Conservation (phyloP, 129 eudicot species). For the Flaveria trinervia region DNA sequence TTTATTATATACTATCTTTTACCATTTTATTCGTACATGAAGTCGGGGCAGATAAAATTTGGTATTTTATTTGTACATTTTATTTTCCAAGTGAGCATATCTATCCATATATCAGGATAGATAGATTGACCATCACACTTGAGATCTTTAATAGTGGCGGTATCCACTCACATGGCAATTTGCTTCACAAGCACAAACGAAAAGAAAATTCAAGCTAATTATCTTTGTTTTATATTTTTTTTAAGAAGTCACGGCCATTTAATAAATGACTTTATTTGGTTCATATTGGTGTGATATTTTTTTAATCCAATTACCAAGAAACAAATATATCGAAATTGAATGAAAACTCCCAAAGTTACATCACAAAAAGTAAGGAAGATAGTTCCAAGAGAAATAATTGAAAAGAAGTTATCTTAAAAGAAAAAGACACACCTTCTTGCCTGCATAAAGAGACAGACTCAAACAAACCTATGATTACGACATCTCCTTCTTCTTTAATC, state of each 20-base stretch:
- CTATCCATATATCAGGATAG: too few relatives aligned
- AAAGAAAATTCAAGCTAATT: too few relatives aligned
- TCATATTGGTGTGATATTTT: not conserved
- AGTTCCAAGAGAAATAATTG: conserved; percentile 24
- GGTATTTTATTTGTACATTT: too few relatives aligned
- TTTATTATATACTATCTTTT: too few relatives aligned
- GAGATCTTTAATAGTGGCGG: too few relatives aligned
- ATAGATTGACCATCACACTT: too few relatives aligned
- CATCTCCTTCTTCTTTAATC: conserved; percentile 41
- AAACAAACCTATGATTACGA: conserved; percentile 45
- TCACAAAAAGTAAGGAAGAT: not conserved
- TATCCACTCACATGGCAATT: too few relatives aligned
- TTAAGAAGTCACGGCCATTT: not conserved
- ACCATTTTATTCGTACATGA: too few relatives aligned
- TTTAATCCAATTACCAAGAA: not conserved
- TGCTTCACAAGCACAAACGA: too few relatives aligned
- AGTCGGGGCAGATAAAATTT: too few relatives aligned
- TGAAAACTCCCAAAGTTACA: conserved; percentile 13
- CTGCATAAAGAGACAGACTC: conserved; percentile 28
- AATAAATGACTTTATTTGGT: not conserved
- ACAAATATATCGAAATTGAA: not conserved
- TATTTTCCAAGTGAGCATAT: too few relatives aligned
- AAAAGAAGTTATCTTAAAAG: conserved; percentile 19
- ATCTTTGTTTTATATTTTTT: too few relatives aligned
- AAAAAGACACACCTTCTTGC: conserved; percentile 32